phyloP scores from a whole-genome alignment of 768 basidiomycete genomes.

The Boletus patriciae region DNA sequence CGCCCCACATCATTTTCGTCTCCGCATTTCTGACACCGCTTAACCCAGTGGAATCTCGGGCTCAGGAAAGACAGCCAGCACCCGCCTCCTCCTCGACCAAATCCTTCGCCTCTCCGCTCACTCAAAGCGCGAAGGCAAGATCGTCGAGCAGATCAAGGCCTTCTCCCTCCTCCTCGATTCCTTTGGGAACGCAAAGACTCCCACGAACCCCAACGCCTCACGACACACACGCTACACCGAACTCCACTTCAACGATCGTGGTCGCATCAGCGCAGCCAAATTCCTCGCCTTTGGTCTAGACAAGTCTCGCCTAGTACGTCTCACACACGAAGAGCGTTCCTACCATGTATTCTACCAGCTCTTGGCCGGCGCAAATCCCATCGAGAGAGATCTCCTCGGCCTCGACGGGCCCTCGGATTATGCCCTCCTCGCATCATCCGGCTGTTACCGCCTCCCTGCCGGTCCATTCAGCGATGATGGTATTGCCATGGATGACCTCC shows the following conservation, averaged over 20 bases:
- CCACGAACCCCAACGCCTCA: constrained; percentile 61
- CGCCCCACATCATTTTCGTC: constrained; percentile 9
- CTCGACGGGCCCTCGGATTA: constrained; percentile 62
- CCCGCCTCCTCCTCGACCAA: constrained; percentile 55
- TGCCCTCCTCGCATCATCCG: constrained; percentile 55
- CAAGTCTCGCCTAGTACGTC: constrained; percentile 54
- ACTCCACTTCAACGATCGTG: constrained; percentile 58
- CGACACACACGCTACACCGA: constrained; percentile 60
- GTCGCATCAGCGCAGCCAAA: constrained; percentile 57
- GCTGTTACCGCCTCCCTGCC: constrained; percentile 62
- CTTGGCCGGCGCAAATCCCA: constrained; percentile 55
- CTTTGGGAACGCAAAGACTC: constrained; percentile 67
- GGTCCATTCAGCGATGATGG: constrained; percentile 64
- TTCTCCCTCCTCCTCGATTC: constrained; percentile 57
- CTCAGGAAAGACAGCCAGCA: constrained; percentile 57
- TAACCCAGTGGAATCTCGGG: constrained; percentile 57
- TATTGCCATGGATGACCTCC: constrained; percentile 56
- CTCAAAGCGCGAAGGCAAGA: constrained; percentile 51
- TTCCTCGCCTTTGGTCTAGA: constrained; percentile 61
- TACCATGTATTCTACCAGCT: constrained; percentile 70
- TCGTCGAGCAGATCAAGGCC: constrained; percentile 57
- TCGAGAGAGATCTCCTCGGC: constrained; percentile 51
- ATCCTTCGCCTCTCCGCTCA: constrained; percentile 59
- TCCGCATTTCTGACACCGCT: constrained; percentile 12
- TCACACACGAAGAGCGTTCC: constrained; percentile 60